Percentiles rank a stretch among this genome's conserved stretches.
These are phyloP conservation scores for Circinella minor DNA, from an alignment of 371 early-diverging fungal genomes.

Conservation along the genomic window DNA sequence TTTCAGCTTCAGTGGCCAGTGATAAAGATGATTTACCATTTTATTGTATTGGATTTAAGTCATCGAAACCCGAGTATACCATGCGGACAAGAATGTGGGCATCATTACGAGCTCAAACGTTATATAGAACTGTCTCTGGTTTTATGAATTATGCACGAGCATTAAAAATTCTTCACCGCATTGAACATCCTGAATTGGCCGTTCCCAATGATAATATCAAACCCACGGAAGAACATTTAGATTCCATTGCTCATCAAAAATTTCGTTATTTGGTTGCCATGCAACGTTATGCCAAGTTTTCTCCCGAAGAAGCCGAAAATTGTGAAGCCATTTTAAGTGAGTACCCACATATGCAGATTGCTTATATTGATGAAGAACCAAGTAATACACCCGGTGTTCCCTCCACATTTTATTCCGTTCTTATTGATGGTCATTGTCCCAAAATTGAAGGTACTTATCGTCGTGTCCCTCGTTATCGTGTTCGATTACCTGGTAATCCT, in stretches of 20 bases:
- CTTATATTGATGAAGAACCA: slow-evolving; percentile 79
- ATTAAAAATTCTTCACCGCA: slow-evolving; percentile 78
- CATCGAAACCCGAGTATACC: slow-evolving; percentile 83
- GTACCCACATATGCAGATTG: slow-evolving; percentile 83
- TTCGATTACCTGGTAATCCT: slow-evolving; percentile 87
- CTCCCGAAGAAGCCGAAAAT: slow-evolving; percentile 77
- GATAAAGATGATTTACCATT: slow-evolving; percentile 84
- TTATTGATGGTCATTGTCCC: slow-evolving; percentile 83
- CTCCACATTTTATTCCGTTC: slow-evolving; percentile 69
- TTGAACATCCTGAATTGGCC: slow-evolving; percentile 82
- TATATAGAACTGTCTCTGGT: slow-evolving; percentile 88
- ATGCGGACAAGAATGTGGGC: slow-evolving; percentile 91
- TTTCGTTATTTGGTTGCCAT: slow-evolving; percentile 88
- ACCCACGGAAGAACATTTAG: slow-evolving; percentile 61
- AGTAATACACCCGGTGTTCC: slow-evolving; percentile 50
- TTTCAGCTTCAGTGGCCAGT: slow-evolving; percentile 8
- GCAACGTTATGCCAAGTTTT: slow-evolving; percentile 86
- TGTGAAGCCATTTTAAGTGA: slow-evolving; percentile 79
- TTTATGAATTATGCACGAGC: slow-evolving; percentile 92
- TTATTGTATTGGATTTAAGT: slow-evolving; percentile 85
- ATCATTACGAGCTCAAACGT: slow-evolving; percentile 85
- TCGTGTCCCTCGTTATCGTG: slow-evolving; percentile 75
- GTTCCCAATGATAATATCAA: slow-evolving; percentile 58
- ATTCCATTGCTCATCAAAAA: slow-evolving; percentile 74
- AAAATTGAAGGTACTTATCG: slow-evolving; percentile 44